Conservation (phyloP, 1,284 basidiomycete species). For the Thelephora terrestris region DNA sequence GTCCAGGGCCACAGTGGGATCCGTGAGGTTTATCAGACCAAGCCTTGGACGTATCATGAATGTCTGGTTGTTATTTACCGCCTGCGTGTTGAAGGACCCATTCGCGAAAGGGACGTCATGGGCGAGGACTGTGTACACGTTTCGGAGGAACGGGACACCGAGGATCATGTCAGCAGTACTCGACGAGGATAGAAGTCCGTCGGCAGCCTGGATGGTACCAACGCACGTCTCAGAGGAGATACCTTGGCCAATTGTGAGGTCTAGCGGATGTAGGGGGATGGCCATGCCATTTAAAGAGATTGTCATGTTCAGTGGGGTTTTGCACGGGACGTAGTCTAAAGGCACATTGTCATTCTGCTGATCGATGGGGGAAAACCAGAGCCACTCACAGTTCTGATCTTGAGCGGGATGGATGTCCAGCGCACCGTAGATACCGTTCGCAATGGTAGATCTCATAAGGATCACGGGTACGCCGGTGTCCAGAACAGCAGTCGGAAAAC, state of each 20-base stretch:
- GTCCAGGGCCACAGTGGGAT: slow-evolving; percentile 42
- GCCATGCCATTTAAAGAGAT: slow-evolving; percentile 48
- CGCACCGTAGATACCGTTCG: slow-evolving; percentile 72
- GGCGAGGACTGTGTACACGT: slow-evolving; percentile 62
- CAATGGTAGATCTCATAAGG: slow-evolving; percentile 44
- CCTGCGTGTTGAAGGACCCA: slow-evolving; percentile 32
- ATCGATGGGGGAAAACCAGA: slow-evolving; percentile 1
- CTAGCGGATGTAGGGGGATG: slow-evolving; percentile 60
- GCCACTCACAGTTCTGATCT: slow-evolving; percentile 53
- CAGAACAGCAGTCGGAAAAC: slow-evolving; percentile 49
- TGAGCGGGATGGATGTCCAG: slow-evolving; percentile 45
- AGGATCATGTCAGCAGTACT: slow-evolving; percentile 48
- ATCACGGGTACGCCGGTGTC: slow-evolving; percentile 62
- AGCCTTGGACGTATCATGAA: slow-evolving; percentile 34
- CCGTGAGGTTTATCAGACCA: slow-evolving; percentile 49
- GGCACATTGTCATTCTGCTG: neutral
- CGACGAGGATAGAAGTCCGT: slow-evolving; percentile 26
- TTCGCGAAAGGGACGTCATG: slow-evolving; percentile 37
- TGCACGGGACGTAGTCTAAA: slow-evolving; percentile 62
- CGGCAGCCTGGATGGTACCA: slow-evolving; percentile 53
- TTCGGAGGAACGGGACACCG: slow-evolving; percentile 66
- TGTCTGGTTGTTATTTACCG: slow-evolving; percentile 8
- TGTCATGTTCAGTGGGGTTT: slow-evolving; percentile 57
- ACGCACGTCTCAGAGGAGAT: slow-evolving; percentile 40
- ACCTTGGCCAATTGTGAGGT: slow-evolving; percentile 38